Base-by-base conservation (phyloP, 495 filamentous ascomycete species). In the Aspergillus affinis region DNA sequence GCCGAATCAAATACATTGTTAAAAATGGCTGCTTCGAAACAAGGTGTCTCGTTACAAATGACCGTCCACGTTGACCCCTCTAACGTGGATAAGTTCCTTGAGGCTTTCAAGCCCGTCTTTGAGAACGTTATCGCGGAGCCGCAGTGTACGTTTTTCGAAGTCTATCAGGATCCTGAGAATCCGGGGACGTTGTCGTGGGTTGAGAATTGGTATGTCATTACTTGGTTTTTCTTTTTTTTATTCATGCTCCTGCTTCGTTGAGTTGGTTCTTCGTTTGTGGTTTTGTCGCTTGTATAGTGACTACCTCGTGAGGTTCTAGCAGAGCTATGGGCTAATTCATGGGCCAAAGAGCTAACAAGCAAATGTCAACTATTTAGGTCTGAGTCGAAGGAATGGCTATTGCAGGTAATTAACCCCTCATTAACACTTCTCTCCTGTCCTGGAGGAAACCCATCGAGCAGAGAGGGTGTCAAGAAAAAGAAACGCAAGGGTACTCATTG, bases 131-230 rank as follows among this genome's bases (percentile, higher is more conserved):
- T 71, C 6, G 71, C 68, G 6, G 80, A 82, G 63, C 75, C 76
- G 1, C 75, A 81, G 30, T 80, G 75, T 57, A 71, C 70, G 10
- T 82, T 81, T 63, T 82, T 82, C 58, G 78, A 82, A 61, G 61
- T 81, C 8, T 82, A 78, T 52, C 70, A 72, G 55, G 69, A 67
- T 17, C 57, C 63, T 1, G 72, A 76, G 36, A 65, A 78, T 7
- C 78, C 78, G 12, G 78, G 78, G 15, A 72, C 68, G 41, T 52
- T 82, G 21, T 73, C 66, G 26, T 81, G 74, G 70, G 70, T 82
- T 19, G 78, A 82, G 59, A 75, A 83, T 52, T 82, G 79, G 78
- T 68, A 70, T 60, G 61, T 49, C 46, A n/a, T 29, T 26, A 26
- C 18, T 49, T 51, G 19, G 27, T 8, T 29, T n/a, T 53, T 19